Base-by-base conservation (phyloP, 805 yeast genomes). In the Candida insectorum region DNA sequence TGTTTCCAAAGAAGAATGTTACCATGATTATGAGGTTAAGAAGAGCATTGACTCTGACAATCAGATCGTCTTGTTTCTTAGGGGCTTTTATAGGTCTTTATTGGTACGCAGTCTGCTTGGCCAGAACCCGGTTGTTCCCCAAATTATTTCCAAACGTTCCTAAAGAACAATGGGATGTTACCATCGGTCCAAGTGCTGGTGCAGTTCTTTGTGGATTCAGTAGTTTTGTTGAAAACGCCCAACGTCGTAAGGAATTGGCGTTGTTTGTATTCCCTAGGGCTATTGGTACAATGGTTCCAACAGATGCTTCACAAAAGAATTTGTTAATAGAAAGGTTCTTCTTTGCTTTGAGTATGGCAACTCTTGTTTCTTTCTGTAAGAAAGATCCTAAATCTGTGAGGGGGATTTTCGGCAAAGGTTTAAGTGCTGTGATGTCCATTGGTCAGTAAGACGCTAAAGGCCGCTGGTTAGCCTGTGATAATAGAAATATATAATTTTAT, bases 41-140 rank as follows among this genome's bases (percentile, higher is more conserved):
- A 5, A 41, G 50, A 18, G 58, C 60, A 3, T 12, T 62, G 2
- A 31, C 26, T 13, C 47, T 60, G 25, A 43, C 73, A 4, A 26
- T 54, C 3, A 45, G 75, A 26, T 70, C 75, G 5, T 64, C 75
- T 5, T 48, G 59, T 18, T 71, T 71, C 47, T 52, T 71, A 32
- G 72, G 67, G 4, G 36, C 61, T 2, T 71, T 59, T 40, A 70
- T 71, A 18, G 57, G 57, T 10, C 48, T 68, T 28, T 55, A 55
- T 37, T 71, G 76, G 76, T 71, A 71, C 40, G 62, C 62, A 6
- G 75, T 71, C 10, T 71, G 77, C 45, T 48, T 70, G 16, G 54
- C 60, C 3, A 48, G 77, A 30, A 56, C 62, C 4, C 42, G 72
- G 34, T 31, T 68, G 3, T 54, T 68, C 1, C 74, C 74, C 3